Evolutionary conservation across 768 basidiomycete species (phyloP), one percentile per base, ranked within the genome.

Genomic region (Lactarius trivialis): DNA sequence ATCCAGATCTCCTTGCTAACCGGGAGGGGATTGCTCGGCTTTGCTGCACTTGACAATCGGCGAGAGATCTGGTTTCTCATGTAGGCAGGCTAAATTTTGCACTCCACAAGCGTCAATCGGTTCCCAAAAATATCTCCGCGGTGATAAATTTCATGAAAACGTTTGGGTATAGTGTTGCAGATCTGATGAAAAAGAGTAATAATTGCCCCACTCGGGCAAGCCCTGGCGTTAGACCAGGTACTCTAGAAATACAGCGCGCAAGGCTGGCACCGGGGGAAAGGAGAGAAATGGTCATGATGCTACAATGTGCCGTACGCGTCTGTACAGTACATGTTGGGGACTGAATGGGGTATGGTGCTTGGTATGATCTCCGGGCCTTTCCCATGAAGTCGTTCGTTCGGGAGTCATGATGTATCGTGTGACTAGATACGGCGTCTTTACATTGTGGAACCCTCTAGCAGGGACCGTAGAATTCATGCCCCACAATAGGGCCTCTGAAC

Each of bases 401-500:
- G n/a, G 33, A 24, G 33, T 21, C 4, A 45, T 48, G 15, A 36
- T 34, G 11, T 45, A 21, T 45, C 43, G 11, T 43, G 43, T 24
- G 15, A 53, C 21, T n/a, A 24, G 45, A 48, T 24, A 9, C 43
- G 12, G 45, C 45, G 21, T 60, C 3, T 32, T 52, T 52, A 11
- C 45, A 58, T 26, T 26, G 24, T 8, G 14, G 5, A n/a, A 28
- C 36, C 4, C 55, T 37, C 54, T 12, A 34, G 59, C 14, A n/a
- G 36, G n/a, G 34, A 33, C 43, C 4, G 21, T 12, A 9, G 7
- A 19, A 30, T 45, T 62, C 56, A 63, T 37, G 43, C 34, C 36
- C 48, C 61, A 26, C 64, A 62, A 53, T 61, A 62, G 28, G 64
- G 64, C 50, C 62, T 65, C 48, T 32, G 50, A 9, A 65, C 64